Evolutionary conservation across 176 grass and related monocot genomes (phyloP).

Genomic region (Phyllostachys edulis): DNA sequence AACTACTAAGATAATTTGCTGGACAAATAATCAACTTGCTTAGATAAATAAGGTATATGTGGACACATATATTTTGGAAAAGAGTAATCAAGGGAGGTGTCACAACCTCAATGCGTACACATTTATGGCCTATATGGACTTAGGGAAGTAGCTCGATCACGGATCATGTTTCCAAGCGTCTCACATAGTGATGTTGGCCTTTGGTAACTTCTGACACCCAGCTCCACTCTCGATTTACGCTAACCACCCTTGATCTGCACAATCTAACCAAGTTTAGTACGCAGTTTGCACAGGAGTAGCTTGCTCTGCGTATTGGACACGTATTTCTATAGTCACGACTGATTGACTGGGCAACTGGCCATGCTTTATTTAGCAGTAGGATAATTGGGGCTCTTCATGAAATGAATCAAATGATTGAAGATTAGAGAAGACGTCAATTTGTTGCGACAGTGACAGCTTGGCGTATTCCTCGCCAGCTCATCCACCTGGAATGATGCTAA

Average conservation of each 20-base stretch:
- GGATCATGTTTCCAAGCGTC: too few species aligned
- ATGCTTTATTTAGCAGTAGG: neutral
- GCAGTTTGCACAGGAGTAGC: neutral
- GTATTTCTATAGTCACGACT: neutral
- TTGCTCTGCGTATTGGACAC: neutral
- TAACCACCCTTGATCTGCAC: neutral
- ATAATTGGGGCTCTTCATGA: neutral
- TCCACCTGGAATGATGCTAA: neutral
- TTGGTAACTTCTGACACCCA: too few species aligned
- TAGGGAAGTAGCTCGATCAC: too few species aligned
- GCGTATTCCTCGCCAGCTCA: conserved; percentile 27
- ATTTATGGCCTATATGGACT: too few species aligned
- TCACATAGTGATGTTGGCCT: too few species aligned
- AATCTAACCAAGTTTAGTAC: neutral
- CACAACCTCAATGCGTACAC: too few species aligned
- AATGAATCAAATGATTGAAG: neutral
- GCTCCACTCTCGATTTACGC: neutral
- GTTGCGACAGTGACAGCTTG: conserved; percentile 4
- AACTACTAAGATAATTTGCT: too few species aligned
- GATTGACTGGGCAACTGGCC: neutral
- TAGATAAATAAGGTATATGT: too few species aligned
- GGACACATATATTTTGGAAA: too few species aligned
- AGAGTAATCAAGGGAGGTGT: too few species aligned
- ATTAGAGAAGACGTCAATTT: neutral
- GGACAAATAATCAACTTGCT: too few species aligned